These are phyloP conservation scores for Colletotrichum sp. DNA, from an alignment of 2,329 filamentous ascomycete genomes.

Conservation along the genomic window DNA sequence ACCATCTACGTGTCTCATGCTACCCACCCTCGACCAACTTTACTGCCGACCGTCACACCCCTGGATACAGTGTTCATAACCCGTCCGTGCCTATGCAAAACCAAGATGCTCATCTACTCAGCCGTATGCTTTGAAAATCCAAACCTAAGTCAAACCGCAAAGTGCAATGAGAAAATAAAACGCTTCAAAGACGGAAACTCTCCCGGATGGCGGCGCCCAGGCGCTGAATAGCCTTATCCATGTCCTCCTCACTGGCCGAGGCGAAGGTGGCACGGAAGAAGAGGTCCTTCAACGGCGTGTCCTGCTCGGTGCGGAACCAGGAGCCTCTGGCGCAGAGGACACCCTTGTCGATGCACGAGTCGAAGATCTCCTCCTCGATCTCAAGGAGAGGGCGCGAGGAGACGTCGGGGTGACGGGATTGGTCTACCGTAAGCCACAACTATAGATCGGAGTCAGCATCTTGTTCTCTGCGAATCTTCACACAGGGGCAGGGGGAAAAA, in stretches of 20 bases:
- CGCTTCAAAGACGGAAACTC: constrained; percentile 45
- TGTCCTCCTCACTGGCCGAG: constrained; percentile 73
- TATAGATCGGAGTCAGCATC: constrained; percentile 28
- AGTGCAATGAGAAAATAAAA: not conserved
- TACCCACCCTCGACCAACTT: not conserved
- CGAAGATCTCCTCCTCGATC: constrained; percentile 88
- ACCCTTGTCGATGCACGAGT: constrained; percentile 74
- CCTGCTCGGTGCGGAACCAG: constrained; percentile 86
- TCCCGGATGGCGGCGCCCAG: constrained; percentile 77
- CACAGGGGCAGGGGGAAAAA: constrained; percentile 28
- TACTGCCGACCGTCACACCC: not conserved
- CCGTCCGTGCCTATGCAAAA: not conserved
- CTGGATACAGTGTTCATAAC: not conserved
- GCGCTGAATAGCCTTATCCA: constrained; percentile 74
- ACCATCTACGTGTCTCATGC: not conserved
- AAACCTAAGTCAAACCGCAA: not conserved
- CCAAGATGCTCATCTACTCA: not conserved
- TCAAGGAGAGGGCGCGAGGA: constrained; percentile 59
- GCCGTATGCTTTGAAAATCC: not conserved
- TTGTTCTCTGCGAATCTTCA: not conserved
- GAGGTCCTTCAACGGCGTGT: constrained; percentile 64
- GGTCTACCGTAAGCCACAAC: constrained; percentile 78
- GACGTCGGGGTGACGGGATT: constrained; percentile 68
- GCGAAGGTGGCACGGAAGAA: constrained; percentile 94
- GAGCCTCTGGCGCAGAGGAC: constrained; percentile 84